Conservation (phyloP, 2,329 filamentous ascomycete species). For the Aschersonia sp. region DNA sequence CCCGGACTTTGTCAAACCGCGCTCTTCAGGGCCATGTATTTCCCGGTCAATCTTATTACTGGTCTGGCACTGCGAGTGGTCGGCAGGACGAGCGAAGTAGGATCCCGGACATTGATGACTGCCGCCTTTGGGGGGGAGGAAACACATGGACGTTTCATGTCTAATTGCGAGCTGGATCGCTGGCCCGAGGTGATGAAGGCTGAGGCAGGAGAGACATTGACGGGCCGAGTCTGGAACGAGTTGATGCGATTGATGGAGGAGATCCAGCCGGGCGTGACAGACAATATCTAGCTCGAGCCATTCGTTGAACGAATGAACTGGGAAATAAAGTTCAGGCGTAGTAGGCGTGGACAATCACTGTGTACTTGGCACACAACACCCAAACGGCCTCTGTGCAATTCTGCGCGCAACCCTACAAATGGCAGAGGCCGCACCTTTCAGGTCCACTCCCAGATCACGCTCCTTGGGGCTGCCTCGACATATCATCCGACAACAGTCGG, state of each 20-base stretch:
- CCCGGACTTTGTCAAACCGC: conserved; percentile 26
- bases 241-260: conserved; percentile 25
- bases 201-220: conserved; percentile 19
- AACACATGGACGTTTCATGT: conserved; percentile 26
- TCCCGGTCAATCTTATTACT: conserved; percentile 12
- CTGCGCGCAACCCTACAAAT: too few relatives aligned
- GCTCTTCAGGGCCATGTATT: conserved; percentile 19
- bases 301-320: too few relatives aligned
- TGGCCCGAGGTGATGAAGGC: conserved; percentile 13
- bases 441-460: too few relatives aligned
- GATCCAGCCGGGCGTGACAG: conserved; percentile 23
- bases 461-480: too few relatives aligned
- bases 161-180: conserved; percentile 13
- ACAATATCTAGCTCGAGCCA: conserved; percentile 12
- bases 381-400: too few relatives aligned
- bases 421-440: too few relatives aligned
- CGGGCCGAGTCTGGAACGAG: conserved; percentile 25
- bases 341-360: too few relatives aligned
- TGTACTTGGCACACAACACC: too few relatives aligned
- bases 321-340: too few relatives aligned
- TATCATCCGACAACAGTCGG: too few relatives aligned
- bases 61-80: conserved; percentile 8
- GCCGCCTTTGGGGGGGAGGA: conserved; percentile 21
- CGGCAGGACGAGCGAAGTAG: conserved; percentile 22
- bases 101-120: conserved; percentile 22